A percentile compares a stretch with the other conserved stretches of the same genome.
These are phyloP conservation scores for Grosmannia clavigera DNA, from an alignment of 2,329 filamentous ascomycete genomes.

Conservation along the genomic window DNA sequence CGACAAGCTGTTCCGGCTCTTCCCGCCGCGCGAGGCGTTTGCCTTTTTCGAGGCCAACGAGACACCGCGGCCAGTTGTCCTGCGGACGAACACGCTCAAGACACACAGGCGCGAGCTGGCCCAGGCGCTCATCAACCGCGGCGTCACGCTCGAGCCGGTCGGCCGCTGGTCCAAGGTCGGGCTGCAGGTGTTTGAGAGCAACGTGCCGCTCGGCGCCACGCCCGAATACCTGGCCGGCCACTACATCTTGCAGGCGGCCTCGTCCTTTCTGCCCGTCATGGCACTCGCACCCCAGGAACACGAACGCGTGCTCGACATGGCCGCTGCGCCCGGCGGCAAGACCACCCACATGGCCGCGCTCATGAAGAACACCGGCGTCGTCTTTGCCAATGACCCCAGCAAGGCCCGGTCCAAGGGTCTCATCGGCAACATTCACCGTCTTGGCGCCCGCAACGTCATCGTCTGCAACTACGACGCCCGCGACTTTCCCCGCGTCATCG, in stretches of 20 bases:
- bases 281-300: constrained; percentile 86
- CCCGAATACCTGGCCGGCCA: constrained; percentile 95
- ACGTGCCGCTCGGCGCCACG: constrained; percentile 76
- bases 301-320: constrained; percentile 87
- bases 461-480: constrained; percentile 93
- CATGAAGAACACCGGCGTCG: constrained; percentile 93
- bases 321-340: constrained; percentile 89
- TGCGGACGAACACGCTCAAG: constrained; percentile 90
- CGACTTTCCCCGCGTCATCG: constrained; percentile 88
- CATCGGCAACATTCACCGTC: constrained; percentile 93
- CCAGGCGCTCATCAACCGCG: constrained; percentile 87
- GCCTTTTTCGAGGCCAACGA: constrained; percentile 99
- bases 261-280: constrained; percentile 96
- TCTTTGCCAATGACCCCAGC: constrained; percentile 95
- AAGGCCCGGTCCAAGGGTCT: constrained; percentile 90
- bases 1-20: constrained; percentile 87
- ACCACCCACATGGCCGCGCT: constrained; percentile 92
- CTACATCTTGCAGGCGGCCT: constrained; percentile 95
- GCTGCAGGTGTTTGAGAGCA: constrained; percentile 88
- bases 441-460: constrained; percentile 86
- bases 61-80: constrained; percentile 78
- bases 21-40: constrained; percentile 85
- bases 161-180: constrained; percentile 99
- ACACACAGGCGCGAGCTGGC: constrained; percentile 68
- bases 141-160: constrained; percentile 89